A percentile compares a stretch with the other conserved stretches of the same genome.
Evolutionary conservation across 2,329 filamentous ascomycete genomes (phyloP).

Genomic region (Paraphaeosphaeria sporulosa): DNA sequence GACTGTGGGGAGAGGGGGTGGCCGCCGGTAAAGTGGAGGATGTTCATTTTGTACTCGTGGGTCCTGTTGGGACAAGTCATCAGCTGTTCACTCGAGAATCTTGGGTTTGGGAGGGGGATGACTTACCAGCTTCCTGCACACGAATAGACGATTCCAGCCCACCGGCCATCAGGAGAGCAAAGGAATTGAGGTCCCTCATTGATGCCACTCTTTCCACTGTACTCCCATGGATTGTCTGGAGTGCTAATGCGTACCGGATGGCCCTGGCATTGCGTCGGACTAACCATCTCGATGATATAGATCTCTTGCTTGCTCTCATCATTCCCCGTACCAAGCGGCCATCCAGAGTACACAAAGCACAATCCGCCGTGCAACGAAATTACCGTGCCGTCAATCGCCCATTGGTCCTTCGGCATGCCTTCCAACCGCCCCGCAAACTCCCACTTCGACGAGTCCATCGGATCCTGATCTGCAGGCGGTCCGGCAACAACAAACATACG

Average conservation of each 20-base stretch:
- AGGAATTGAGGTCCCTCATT: slow-evolving; percentile 56
- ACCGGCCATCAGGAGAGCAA: slow-evolving; percentile 44
- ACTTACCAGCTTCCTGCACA: slow-evolving; percentile 52
- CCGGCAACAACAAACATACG: slow-evolving; percentile 57
- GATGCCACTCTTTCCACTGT: slow-evolving; percentile 50
- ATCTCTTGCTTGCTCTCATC: slow-evolving; percentile 53
- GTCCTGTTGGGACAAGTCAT: slow-evolving; percentile 37
- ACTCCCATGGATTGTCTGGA: slow-evolving; percentile 52
- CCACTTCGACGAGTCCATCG: slow-evolving; percentile 46
- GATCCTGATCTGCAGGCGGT: slow-evolving; percentile 42
- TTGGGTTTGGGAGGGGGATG: neutral
- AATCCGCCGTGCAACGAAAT: slow-evolving; percentile 48
- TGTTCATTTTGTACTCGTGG: slow-evolving; percentile 58
- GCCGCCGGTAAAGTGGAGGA: slow-evolving; percentile 51
- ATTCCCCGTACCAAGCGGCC: slow-evolving; percentile 48
- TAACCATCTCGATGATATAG: slow-evolving; percentile 51
- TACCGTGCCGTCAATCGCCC: slow-evolving; percentile 59
- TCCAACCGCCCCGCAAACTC: slow-evolving; percentile 52
- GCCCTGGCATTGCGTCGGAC: slow-evolving; percentile 46
- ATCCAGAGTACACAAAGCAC: slow-evolving; percentile 57
- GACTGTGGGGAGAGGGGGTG: slow-evolving; percentile 47
- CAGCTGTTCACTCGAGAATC: neutral
- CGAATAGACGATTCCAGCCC: slow-evolving; percentile 56
- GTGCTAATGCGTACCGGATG: slow-evolving; percentile 50
- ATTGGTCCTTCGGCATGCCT: slow-evolving; percentile 53